phyloP scores from a whole-genome alignment of 73 alveolate genomes.

The Tetrahymena borealis region DNA sequence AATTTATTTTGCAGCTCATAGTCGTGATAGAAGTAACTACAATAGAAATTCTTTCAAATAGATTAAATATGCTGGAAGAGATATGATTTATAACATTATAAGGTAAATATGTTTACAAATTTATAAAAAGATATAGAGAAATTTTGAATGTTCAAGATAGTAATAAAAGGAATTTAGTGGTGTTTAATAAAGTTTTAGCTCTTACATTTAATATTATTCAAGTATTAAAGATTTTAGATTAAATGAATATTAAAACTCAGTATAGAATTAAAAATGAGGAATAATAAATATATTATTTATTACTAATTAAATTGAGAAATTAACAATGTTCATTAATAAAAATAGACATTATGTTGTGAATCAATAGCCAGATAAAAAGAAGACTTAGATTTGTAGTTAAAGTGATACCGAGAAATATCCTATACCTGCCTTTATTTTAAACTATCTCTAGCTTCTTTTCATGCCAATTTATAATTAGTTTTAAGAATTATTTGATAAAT shows the following conservation, averaged over 20 bases:
- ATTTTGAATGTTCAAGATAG: neutral
- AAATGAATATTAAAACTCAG: too few species aligned
- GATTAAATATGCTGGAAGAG: constrained; percentile 21
- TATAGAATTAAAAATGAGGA: too few species aligned
- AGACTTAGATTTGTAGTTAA: neutral
- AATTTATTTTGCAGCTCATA: constrained; percentile 37
- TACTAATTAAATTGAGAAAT: too few species aligned
- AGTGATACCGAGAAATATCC: constrained; percentile 15
- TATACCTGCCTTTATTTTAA: constrained; percentile 7
- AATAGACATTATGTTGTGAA: neutral
- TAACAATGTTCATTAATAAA: neutral
- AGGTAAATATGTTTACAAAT: too few species aligned
- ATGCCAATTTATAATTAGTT: constrained; percentile 17
- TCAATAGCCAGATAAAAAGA: neutral
- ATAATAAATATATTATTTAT: neutral
- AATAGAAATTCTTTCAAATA: constrained; percentile 8
- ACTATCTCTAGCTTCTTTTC: constrained; percentile 15
- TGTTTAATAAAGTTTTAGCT: too few species aligned
- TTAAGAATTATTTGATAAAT: constrained; percentile 10
- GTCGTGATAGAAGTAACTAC: constrained; percentile 20
- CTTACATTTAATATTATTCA: too few species aligned
- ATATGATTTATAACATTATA: constrained; percentile 23
- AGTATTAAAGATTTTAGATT: too few species aligned
- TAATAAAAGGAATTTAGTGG: too few species aligned
- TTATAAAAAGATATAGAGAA: neutral